Evolutionary conservation across 345 rosid genomes (phyloP), one percentile per base, ranked within the genome.

Genomic region (Rhizophora mangle): DNA sequence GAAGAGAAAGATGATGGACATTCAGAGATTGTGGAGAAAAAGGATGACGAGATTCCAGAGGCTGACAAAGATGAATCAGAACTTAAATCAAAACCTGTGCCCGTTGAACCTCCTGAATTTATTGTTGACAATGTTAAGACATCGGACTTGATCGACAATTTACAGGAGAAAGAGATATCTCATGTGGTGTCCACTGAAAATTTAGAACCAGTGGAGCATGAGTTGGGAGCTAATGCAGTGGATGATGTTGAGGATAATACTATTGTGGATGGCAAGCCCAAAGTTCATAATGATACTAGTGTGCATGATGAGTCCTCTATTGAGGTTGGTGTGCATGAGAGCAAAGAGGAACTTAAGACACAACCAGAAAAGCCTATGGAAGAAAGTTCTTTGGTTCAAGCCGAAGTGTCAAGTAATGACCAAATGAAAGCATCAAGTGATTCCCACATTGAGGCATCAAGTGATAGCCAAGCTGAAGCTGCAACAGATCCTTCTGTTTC

Each of bases 21-120:
- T 49, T 56, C 72, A 34, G 84, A 78, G 72, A 51, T 32, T 62
- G 68, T 65, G 39, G 85, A 82, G 65, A 72, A 54, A 71, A 60
- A 76, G 68, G 85, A 82, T 74, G 74, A 52, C 57, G 62, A 68
- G 62, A 60, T 68, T 54, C 39, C 70, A 73, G 87, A 80, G 56
- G 62, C 68, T 62, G 72, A 63, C 55, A 83, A 83, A 82, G 77
- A 43, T 70, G 83, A 87, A 37, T 24, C 60, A 49, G 70, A 63
- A 53, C 64, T 83, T 71, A 80, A 84, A 71, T 71, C 82, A 6
- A 62, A 80, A 68, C 4, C 62, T 31, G 64, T 56, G 7, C 66
- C 75, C 68, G 59, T 61, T 51, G 73, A 85, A 58, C 74, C 81
- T 74, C 76, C 82, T 55, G 91, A 83, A 60, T 32, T 72, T 27